Conservation (phyloP, 129 eudicot genomes). For the Ambrosia artemisiifolia region DNA sequence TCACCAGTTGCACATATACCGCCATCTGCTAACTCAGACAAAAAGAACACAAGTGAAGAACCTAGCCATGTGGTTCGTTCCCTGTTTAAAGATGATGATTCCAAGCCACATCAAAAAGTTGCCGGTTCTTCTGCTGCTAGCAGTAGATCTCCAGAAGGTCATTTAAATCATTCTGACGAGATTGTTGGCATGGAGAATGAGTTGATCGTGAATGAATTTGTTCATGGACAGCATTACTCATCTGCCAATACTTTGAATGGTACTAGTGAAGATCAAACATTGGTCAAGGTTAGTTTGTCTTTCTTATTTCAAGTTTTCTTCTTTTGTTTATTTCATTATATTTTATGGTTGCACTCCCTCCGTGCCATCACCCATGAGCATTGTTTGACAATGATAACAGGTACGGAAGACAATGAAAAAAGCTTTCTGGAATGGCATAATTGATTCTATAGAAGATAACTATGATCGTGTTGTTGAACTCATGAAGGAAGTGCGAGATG, state of each 20-base stretch:
- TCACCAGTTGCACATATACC: constrained; percentile 41
- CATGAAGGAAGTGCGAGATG: constrained; percentile 84
- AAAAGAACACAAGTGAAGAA: constrained; percentile 31
- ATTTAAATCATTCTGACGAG: constrained; percentile 27
- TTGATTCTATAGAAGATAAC: constrained; percentile 53
- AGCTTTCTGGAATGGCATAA: constrained; percentile 86
- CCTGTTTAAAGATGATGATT: constrained; percentile 53
- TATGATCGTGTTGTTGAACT: constrained; percentile 66
- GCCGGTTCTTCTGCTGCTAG: constrained; percentile 34
- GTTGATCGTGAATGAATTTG: constrained; percentile 70
- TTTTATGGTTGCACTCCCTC: neutral
- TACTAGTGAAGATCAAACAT: constrained; percentile 33
- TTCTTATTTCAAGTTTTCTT: neutral
- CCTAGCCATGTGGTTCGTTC: constrained; percentile 60
- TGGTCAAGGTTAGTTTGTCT: constrained; percentile 47
- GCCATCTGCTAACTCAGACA: constrained; percentile 23
- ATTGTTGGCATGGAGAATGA: constrained; percentile 63
- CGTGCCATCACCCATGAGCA: neutral
- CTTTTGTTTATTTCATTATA: neutral
- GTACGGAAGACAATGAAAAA: constrained; percentile 66
- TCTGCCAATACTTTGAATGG: constrained; percentile 33
- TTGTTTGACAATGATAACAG: constrained; percentile 15
- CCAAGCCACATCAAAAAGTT: constrained; percentile 27
- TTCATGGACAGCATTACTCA: constrained; percentile 61
- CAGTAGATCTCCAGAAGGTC: constrained; percentile 14